Evolutionary conservation across 345 rosid species (phyloP).

Genomic region (Ceriops zippeliana): DNA sequence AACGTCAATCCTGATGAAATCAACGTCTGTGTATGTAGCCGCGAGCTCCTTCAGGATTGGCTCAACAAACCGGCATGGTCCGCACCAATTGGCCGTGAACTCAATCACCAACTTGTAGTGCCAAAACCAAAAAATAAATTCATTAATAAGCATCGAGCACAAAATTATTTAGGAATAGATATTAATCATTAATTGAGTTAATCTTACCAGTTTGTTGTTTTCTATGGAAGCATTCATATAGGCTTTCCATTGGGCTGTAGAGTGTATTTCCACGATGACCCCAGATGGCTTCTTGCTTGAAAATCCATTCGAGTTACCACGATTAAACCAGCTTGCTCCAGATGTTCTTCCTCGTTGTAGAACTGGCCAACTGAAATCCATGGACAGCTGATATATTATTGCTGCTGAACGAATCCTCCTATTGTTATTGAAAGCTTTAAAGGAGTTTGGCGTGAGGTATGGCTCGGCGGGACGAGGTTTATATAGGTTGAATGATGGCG

Average conservation of each 20-base stretch:
- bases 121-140: slow-evolving; percentile 11
- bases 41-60: slow-evolving; percentile 51
- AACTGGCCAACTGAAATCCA: slow-evolving; percentile 8
- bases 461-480: slow-evolving; percentile 9
- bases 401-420: background rate
- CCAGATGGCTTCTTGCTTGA: slow-evolving; percentile 6
- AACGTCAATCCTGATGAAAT: slow-evolving; percentile 70
- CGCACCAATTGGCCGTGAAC: slow-evolving; percentile 81
- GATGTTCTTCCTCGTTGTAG: slow-evolving; percentile 22
- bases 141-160: background rate
- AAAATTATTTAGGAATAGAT: background rate
- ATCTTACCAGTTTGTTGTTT: slow-evolving; percentile 56
- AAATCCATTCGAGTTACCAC: background rate
- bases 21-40: slow-evolving; percentile 47
- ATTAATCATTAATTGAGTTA: too few species aligned
- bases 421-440: too few species aligned
- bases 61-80: slow-evolving; percentile 63
- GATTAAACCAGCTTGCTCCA: slow-evolving; percentile 18
- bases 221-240: slow-evolving; percentile 49
- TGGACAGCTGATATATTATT: background rate
- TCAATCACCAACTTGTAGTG: slow-evolving; percentile 51
- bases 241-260: slow-evolving; percentile 53
- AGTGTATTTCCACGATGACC: slow-evolving; percentile 46
- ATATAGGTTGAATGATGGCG: slow-evolving; percentile 15
- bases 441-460: background rate